These are phyloP conservation scores for Fusarium goolgardi DNA, from an alignment of 2,329 filamentous ascomycete genomes.

Conservation along the genomic window DNA sequence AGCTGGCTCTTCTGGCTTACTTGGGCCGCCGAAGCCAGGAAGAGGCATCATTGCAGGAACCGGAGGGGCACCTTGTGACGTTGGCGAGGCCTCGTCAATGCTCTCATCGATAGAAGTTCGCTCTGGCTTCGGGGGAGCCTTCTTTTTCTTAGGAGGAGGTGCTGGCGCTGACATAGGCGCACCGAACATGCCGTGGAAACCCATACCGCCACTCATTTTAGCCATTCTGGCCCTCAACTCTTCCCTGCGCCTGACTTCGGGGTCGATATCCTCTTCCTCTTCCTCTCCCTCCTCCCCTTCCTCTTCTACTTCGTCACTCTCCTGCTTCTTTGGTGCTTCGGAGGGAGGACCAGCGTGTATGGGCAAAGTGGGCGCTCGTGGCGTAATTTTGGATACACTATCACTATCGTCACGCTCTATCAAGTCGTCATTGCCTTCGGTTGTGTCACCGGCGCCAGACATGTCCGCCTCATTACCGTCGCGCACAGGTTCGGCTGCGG, in stretches of 20 bases:
- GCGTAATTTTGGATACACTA: slow-evolving; percentile 60
- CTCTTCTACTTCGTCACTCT: slow-evolving; percentile 70
- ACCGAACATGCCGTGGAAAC: slow-evolving; percentile 94
- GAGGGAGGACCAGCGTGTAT: slow-evolving; percentile 40
- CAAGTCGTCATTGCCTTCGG: slow-evolving; percentile 68
- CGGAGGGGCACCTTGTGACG: slow-evolving; percentile 60
- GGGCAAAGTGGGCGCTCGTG: slow-evolving; percentile 55
- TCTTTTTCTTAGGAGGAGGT: slow-evolving; percentile 65
- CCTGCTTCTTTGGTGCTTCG: slow-evolving; percentile 54
- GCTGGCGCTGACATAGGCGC: slow-evolving; percentile 74
- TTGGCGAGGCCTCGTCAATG: slow-evolving; percentile 59
- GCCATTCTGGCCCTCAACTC: slow-evolving; percentile 96
- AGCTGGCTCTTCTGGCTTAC: slow-evolving; percentile 58
- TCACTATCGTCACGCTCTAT: slow-evolving; percentile 82
- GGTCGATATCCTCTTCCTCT: slow-evolving; percentile 87
- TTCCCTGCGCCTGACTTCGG: slow-evolving; percentile 84
- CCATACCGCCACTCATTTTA: slow-evolving; percentile 98
- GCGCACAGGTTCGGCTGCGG: slow-evolving; percentile 56
- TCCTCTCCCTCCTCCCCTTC: slow-evolving; percentile 76
- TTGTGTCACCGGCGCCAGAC: slow-evolving; percentile 72
- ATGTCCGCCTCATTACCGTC: slow-evolving; percentile 75
- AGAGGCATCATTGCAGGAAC: slow-evolving; percentile 72
- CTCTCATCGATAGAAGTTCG: slow-evolving; percentile 56
- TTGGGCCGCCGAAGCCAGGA: slow-evolving; percentile 76
- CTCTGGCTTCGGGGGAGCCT: slow-evolving; percentile 56